Evolutionary conservation across 805 yeast genomes (phyloP), one percentile per base, ranked within the genome.

Genomic region (Cephaloascus fragrans): DNA sequence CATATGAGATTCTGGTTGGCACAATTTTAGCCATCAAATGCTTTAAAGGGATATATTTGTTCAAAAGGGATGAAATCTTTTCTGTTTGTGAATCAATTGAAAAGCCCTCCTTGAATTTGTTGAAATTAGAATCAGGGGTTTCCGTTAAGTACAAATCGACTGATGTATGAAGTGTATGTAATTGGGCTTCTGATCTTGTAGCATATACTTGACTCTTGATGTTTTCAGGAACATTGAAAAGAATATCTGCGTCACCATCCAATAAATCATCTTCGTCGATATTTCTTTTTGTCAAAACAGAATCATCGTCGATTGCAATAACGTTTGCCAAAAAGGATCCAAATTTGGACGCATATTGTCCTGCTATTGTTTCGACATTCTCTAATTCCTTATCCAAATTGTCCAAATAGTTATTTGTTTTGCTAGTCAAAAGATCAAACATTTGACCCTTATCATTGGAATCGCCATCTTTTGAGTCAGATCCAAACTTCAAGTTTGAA

Each of bases 351-450:
- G 77, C 75, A 49, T 73, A 77, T n/a, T 64, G 63, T 1, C 80
- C 73, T 0, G 95, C 89, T 26, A 69, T 59, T 38, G 71, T 73
- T 54, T 89, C 96, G 5, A 86, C 78, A 39, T 67, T 66, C 47
- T 84, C 95, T 35, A 89, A 64, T 47, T 78, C 80, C 45, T 73
- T 61, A 55, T 88, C 97, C 43, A 89, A 67, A 5, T 75, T 72
- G 44, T 85, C 89, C 37, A 88, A 63, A 38, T 73, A 75, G 35
- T 68, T 69, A 47, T 83, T 86, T 5, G 88, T 79, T 44, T 65
- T 58, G 35, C 54, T 55, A 29, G 54, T 57, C 28, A 59, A 40
- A 32, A 49, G 45, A 29, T 48, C 42, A 19, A 45, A 31, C 33
- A 42, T 31, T 16, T 39, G 32, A 5, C 28, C 28, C 28, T 23